Conservation (phyloP, 1,284 basidiomycete species). For the Bondarzewia mesenterica region DNA sequence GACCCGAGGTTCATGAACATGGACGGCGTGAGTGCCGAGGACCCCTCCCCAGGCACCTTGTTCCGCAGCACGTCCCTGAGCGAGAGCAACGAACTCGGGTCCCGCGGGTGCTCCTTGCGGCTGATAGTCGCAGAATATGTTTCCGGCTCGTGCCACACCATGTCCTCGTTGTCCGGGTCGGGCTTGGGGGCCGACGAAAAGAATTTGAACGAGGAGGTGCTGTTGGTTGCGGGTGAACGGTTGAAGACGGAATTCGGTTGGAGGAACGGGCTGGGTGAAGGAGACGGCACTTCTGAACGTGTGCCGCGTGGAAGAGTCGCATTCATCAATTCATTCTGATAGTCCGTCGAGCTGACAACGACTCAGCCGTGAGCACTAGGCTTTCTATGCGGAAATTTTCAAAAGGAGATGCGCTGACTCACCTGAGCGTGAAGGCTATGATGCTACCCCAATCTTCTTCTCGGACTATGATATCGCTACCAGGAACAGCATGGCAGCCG, state of each 20-base stretch:
- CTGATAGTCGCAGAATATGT: slow-evolving; percentile 49
- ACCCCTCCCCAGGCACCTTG: slow-evolving; percentile 27
- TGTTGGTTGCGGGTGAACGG: slow-evolving; percentile 24
- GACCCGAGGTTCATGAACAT: slow-evolving; percentile 8
- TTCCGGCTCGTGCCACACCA: slow-evolving; percentile 55
- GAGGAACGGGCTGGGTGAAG: slow-evolving; percentile 10
- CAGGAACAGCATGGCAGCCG: slow-evolving; percentile 56
- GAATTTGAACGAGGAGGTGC: slow-evolving; percentile 37
- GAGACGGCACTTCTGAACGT: slow-evolving; percentile 18
- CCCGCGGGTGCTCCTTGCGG: slow-evolving; percentile 54
- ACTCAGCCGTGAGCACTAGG: no score
- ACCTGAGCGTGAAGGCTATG: slow-evolving; percentile 68
- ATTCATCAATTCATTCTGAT: slow-evolving; percentile 46
- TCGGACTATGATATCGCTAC: slow-evolving; percentile 56
- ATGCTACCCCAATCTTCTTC: slow-evolving; percentile 72
- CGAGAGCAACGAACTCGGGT: slow-evolving; percentile 46
- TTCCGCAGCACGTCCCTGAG: slow-evolving; percentile 55
- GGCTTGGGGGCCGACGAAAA: slow-evolving; percentile 33
- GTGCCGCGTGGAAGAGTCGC: slow-evolving; percentile 26
- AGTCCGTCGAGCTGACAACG: slow-evolving; percentile 46
- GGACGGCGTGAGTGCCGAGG: slow-evolving; percentile 8
- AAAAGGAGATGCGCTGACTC: no score
- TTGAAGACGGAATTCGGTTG: slow-evolving; percentile 3
- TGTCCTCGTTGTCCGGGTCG: slow-evolving; percentile 52
- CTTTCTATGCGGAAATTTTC: no score